Evolutionary conservation across 192 early-diverging fungal species (phyloP).

Genomic region (Dissophora ornata): DNA sequence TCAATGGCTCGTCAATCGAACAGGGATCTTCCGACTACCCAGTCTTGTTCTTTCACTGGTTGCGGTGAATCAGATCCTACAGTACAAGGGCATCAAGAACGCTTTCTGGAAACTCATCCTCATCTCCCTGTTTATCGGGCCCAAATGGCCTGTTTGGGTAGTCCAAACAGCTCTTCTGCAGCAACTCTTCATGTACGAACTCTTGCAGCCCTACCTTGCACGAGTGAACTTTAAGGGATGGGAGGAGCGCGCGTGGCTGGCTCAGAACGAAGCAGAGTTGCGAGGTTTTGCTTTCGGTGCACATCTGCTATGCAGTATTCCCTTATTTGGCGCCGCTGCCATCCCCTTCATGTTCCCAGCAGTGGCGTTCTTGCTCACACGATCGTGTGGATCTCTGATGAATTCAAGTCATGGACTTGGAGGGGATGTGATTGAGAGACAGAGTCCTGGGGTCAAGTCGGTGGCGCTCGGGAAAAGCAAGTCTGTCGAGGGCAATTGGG

Average conservation of each 20-base stretch:
- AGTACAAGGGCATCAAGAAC: slow-evolving; percentile 2
- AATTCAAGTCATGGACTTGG: slow-evolving; percentile 3
- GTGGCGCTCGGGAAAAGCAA: slow-evolving; percentile 22
- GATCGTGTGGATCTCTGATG: slow-evolving; percentile 33
- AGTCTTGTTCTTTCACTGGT: slow-evolving; percentile 2
- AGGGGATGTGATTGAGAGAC: slow-evolving; percentile 26
- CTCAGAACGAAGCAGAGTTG: slow-evolving; percentile 13
- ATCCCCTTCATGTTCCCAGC: slow-evolving; percentile 32
- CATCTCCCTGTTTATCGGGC: neutral
- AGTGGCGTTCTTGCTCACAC: slow-evolving; percentile 16
- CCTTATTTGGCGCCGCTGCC: slow-evolving; percentile 22
- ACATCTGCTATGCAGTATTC: slow-evolving; percentile 23
- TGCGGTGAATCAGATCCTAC: slow-evolving; percentile 5
- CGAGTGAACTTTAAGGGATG: slow-evolving; percentile 33
- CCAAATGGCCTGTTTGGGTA: slow-evolving; percentile 15
- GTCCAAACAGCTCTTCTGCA: slow-evolving; percentile 15
- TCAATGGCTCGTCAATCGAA: slow-evolving; percentile 8
- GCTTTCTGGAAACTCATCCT: slow-evolving; percentile 1
- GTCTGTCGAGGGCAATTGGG: slow-evolving; percentile 23
- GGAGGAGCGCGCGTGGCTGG: slow-evolving; percentile 39
- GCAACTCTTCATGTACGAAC: slow-evolving; percentile 39
- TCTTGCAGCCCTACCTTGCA: slow-evolving; percentile 32
- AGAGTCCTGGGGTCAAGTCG: slow-evolving; percentile 14
- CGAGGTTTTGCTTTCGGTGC: slow-evolving; percentile 34
- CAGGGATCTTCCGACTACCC: slow-evolving; percentile 13